Base-by-base conservation (phyloP, 1,284 basidiomycete genomes). In the Sporisorium exsertum region DNA sequence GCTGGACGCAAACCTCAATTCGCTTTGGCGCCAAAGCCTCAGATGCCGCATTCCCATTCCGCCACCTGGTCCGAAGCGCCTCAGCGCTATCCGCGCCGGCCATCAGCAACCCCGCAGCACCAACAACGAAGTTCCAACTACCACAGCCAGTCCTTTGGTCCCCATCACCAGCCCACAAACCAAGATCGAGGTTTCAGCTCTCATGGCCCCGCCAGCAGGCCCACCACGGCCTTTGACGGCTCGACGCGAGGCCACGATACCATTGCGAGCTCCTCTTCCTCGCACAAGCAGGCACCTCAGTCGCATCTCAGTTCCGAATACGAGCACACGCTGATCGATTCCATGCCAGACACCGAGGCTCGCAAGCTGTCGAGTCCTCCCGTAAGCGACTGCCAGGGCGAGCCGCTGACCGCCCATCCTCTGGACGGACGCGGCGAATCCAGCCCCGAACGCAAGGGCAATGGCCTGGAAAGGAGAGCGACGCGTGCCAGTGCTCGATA, bases 1-100 rank as follows among this genome's bases (percentile, higher is more conserved):
- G 71, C 72, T 8, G 77, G 76, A 3, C 62, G 79, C 50, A 78
- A 80, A 50, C 80, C 78, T 13, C 74, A 81, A 46, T 70, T 79
- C n/a, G 74, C 75, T 16, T 29, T 77, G 3, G 54, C 51, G 8
- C 64, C 70, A 22, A 75, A 75, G 59, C 66, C 72, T 26, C 50
- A 24, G 7, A 66, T 62, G 69, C 27, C 59, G 1, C 52, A 58
- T 47, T 63, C 59, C 0, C 60, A 66, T 5, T 62, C 58, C 0
- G 52, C 33, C 24, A 47, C 55, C 2, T 65, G 59, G 69, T 55
- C 54, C 18, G 46, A 66, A 20, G 51, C 40, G 8, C 46, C 69
- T 32, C 55, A 72, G 12, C 55, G 52, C 15, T 51, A 58, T 20
- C 49, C 58, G 13, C 56, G 54, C 24, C 59, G 59, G 46, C 60